Base-by-base conservation (phyloP, 2,329 filamentous ascomycete genomes). In the Penicillium decumbens region DNA sequence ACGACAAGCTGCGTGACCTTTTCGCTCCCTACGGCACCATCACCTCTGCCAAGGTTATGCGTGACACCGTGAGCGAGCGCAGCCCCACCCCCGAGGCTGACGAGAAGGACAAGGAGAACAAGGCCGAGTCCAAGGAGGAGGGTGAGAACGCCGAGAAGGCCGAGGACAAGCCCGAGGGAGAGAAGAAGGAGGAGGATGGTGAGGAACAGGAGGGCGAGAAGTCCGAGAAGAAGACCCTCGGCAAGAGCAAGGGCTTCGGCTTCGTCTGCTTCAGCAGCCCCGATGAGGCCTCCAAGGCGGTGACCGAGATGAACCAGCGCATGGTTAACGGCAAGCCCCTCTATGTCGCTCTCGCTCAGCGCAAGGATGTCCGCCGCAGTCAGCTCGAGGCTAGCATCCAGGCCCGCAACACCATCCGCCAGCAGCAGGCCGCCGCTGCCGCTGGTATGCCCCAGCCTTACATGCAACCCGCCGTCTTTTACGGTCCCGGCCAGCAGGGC, bases 201-300 rank as follows among this genome's bases (percentile, higher is more conserved):
- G 65, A 75, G 53, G 74, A 77, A 58, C 74, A 80, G 55, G 83
- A 78, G 57, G 72, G 77, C 42, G 71, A 75, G 55, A 80, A 80
- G 70, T 70, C 77, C 47, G 76, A 81, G 65, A 83, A 83, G 76
- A 82, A 80, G 72, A 70, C 77, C 45, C 81, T 95, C 53, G 93
- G 93, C 72, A 97, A 97, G 88, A 95, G 90, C 86, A 98, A 97
- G 82, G 93, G 93, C 72, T 98, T 98, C 72, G 93, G 93, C 65
- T 98, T 98, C 74, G 93, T 98, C 69, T 98, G 93, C 87, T 98
- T 98, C 80, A 93, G 88, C 82, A 97, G 95, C 81, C 91, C 93
- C 53, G 93, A 98, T 66, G 93, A 98, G 73, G 93, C 93, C 60
- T 96, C 92, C 77, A 97, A 97, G 84, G 93, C 93, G 59, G 92